Percentiles rank a stretch among this genome's conserved stretches.
phyloP scores from a whole-genome alignment of 1,139 yeast species.

The Blastobotrys apis region DNA sequence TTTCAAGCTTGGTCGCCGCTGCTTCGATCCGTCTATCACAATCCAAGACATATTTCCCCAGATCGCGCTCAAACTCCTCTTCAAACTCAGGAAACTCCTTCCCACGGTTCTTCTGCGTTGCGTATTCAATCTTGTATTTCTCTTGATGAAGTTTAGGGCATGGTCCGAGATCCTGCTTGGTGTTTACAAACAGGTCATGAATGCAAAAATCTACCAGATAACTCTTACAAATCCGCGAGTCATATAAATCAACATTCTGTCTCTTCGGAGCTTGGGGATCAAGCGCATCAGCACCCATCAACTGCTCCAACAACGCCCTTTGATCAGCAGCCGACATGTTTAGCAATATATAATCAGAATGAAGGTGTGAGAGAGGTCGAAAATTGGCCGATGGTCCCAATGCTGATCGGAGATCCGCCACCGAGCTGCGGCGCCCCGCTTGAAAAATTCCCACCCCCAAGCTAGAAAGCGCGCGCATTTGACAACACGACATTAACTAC shows the following conservation, averaged over 20 bases:
- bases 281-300: conserved; percentile 62
- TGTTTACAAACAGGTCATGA: conserved; percentile 74
- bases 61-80: conserved; percentile 54
- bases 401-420: neutral
- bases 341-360: too few species aligned
- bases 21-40: conserved; percentile 62
- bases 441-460: too few species aligned
- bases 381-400: too few species aligned
- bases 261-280: conserved; percentile 34
- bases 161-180: conserved; percentile 78
- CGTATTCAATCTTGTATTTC: conserved; percentile 70
- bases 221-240: conserved; percentile 70
- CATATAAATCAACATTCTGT: conserved; percentile 43
- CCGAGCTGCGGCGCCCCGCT: neutral
- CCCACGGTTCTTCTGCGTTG: conserved; percentile 51
- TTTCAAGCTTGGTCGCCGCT: conserved; percentile 66
- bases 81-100: conserved; percentile 65
- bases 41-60: conserved; percentile 56
- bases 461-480: too few species aligned
- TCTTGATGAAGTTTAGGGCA: conserved; percentile 78
- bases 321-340: conserved; percentile 58
- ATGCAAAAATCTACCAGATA: conserved; percentile 88
- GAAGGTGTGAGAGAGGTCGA: too few species aligned
- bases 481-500: neutral
- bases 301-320: conserved; percentile 68